Percentiles rank a stretch among this genome's conserved stretches.
phyloP scores from a whole-genome alignment of 2,329 filamentous ascomycete species.

The Cercospora sp. region DNA sequence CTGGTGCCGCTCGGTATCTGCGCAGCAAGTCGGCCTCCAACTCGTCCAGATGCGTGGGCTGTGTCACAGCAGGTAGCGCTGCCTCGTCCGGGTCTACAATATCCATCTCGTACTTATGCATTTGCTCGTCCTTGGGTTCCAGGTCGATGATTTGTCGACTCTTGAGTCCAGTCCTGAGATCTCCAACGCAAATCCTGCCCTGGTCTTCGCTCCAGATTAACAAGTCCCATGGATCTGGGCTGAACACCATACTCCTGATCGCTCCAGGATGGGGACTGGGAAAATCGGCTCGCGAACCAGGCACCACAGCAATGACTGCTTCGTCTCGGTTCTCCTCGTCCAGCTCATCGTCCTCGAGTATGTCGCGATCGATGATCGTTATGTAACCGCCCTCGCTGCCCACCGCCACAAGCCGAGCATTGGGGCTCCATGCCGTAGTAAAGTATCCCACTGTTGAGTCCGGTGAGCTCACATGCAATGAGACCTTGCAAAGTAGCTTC shows the following conservation, averaged over 20 bases:
- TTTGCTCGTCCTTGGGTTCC: constrained; percentile 56
- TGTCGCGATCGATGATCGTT: constrained; percentile 66
- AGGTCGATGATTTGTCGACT: constrained; percentile 69
- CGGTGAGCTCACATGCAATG: constrained; percentile 43
- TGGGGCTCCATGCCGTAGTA: constrained; percentile 73
- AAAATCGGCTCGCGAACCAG: constrained; percentile 69
- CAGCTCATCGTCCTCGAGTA: constrained; percentile 39
- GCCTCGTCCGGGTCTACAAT: constrained; percentile 42
- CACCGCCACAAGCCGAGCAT: constrained; percentile 69
- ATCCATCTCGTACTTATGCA: constrained; percentile 52
- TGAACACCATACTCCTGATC: constrained; percentile 88
- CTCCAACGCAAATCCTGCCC: constrained; percentile 71
- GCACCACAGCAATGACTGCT: constrained; percentile 72
- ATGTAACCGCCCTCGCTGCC: constrained; percentile 80
- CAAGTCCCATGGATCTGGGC: constrained; percentile 84
- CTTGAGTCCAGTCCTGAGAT: constrained; percentile 66
- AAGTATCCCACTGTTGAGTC: constrained; percentile 62
- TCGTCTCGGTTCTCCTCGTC: constrained; percentile 49
- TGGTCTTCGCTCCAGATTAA: constrained; percentile 93
- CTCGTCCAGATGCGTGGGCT: constrained; percentile 44
- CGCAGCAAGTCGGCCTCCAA: constrained; percentile 49
- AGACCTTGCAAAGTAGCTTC: constrained; percentile 44
- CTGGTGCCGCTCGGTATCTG: constrained; percentile 44
- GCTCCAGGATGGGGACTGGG: constrained; percentile 63
- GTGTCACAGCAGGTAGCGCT: constrained; percentile 7